A percentile compares a stretch with the other conserved stretches of the same genome.
Evolutionary conservation across 371 early-diverging fungal species (phyloP).

Genomic region (Mucor saturninus): DNA sequence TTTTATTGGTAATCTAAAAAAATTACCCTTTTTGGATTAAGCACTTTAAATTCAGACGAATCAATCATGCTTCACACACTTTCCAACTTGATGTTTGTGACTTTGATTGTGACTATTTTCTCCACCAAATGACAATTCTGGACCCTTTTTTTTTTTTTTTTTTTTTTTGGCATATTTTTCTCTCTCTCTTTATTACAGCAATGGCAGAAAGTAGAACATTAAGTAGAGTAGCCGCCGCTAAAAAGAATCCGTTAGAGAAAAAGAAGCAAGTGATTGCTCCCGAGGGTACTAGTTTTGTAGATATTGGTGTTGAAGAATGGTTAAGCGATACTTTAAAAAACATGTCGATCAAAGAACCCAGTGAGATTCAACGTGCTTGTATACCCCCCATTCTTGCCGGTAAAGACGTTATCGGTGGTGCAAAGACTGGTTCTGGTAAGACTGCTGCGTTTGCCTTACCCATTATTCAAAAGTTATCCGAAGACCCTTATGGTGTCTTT

Average conservation of each 20-base stretch:
- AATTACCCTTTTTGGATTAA: no score
- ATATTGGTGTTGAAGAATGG: slow-evolving; percentile 84
- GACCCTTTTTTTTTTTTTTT: not conserved
- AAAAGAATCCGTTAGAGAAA: slow-evolving; percentile 14
- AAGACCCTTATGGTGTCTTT: slow-evolving; percentile 94
- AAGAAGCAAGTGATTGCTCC: slow-evolving; percentile 23
- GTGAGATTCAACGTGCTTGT: slow-evolving; percentile 94
- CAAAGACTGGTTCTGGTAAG: slow-evolving; percentile 99
- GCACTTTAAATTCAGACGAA: no score
- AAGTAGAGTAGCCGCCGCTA: slow-evolving; percentile 35
- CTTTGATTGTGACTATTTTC: not conserved
- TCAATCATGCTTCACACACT: no score
- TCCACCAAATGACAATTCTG: not conserved
- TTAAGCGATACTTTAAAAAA: slow-evolving; percentile 75
- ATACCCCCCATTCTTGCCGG: slow-evolving; percentile 77
- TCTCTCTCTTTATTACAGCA: not conserved
- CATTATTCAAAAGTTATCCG: slow-evolving; percentile 90
- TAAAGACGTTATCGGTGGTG: slow-evolving; percentile 94
- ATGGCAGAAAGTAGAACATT: slow-evolving; percentile 22
- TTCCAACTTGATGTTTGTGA: not conserved
- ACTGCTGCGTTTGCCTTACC: slow-evolving; percentile 99
- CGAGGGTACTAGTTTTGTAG: slow-evolving; percentile 46
- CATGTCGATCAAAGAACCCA: slow-evolving; percentile 87
- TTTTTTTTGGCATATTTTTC: not conserved
- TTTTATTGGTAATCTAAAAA: no score